A percentile compares a stretch with the other conserved stretches of the same genome.
These are phyloP conservation scores for Drechslera avenae DNA, from an alignment of 2,329 filamentous ascomycete species.

Conservation along the genomic window DNA sequence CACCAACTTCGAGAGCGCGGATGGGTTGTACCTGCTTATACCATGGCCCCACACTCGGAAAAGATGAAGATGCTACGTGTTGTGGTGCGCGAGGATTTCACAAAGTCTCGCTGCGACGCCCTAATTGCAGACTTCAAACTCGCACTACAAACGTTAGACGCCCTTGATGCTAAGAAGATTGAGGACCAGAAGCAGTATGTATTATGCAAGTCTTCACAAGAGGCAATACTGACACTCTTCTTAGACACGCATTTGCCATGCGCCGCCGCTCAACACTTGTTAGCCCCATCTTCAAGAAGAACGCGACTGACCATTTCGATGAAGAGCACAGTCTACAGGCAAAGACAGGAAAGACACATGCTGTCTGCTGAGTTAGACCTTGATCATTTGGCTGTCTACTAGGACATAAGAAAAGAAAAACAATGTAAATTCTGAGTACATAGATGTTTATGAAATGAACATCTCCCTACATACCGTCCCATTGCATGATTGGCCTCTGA, in stretches of 20 bases:
- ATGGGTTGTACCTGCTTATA: conserved; percentile 96
- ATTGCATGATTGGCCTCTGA: too few relatives aligned
- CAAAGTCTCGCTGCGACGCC: conserved; percentile 77
- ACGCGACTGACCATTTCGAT: conserved; percentile 57
- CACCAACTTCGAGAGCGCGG: conserved; percentile 84
- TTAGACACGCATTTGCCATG: conserved; percentile 30
- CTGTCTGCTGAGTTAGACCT: conserved; percentile 65
- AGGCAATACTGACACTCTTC: neutral
- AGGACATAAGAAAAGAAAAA: too few relatives aligned
- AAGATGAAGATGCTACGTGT: conserved; percentile 89
- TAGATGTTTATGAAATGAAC: too few relatives aligned
- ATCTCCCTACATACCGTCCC: too few relatives aligned
- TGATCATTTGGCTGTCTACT: too few relatives aligned
- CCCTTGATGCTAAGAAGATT: conserved; percentile 75
- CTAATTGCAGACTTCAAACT: conserved; percentile 80
- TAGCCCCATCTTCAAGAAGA: conserved; percentile 39
- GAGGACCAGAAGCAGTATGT: conserved; percentile 69
- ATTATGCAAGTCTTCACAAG: neutral
- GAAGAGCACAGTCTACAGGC: conserved; percentile 94
- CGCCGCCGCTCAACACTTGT: conserved; percentile 37
- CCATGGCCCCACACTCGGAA: conserved; percentile 88
- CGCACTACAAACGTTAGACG: conserved; percentile 70
- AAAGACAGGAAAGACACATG: conserved; percentile 89
- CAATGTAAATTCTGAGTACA: too few relatives aligned
- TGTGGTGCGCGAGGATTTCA: conserved; percentile 92